These are phyloP conservation scores for Didymella arachidicola DNA, from an alignment of 2,329 filamentous ascomycete species.

Conservation along the genomic window DNA sequence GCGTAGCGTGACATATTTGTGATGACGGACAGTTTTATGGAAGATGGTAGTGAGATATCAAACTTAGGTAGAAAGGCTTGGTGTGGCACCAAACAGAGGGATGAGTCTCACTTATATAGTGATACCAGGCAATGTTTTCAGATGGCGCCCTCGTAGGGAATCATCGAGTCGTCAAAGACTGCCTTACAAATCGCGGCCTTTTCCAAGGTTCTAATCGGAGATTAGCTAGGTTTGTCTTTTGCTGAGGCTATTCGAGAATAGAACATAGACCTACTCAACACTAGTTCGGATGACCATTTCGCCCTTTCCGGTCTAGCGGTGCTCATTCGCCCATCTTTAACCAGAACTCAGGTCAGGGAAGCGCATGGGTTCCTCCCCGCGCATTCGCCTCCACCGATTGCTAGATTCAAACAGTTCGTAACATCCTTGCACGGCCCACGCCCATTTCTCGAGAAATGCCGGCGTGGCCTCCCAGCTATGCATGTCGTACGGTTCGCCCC, in stretches of 20 bases:
- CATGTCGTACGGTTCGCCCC: slow-evolving; percentile 21
- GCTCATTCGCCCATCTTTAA: background rate
- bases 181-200: background rate
- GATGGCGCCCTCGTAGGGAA: background rate
- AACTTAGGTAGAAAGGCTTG: background rate
- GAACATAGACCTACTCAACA: background rate
- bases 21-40: background rate
- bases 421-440: slow-evolving; percentile 21
- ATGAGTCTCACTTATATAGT: background rate
- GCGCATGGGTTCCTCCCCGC: background rate
- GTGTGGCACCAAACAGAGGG: background rate
- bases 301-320: background rate
- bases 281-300: background rate
- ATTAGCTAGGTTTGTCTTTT: background rate
- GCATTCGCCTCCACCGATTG: background rate
- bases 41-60: background rate
- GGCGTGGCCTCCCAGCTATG: slow-evolving; percentile 20
- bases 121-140: background rate
- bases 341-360: background rate
- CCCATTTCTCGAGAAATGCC: slow-evolving; percentile 16
- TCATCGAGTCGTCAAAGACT: background rate
- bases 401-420: slow-evolving; percentile 9
- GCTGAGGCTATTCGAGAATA: background rate
- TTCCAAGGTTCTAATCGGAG: background rate
- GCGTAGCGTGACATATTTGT: slow-evolving; percentile 6